Base-by-base conservation (phyloP, 257 asterid species). In the Solanum raphanifolium region DNA sequence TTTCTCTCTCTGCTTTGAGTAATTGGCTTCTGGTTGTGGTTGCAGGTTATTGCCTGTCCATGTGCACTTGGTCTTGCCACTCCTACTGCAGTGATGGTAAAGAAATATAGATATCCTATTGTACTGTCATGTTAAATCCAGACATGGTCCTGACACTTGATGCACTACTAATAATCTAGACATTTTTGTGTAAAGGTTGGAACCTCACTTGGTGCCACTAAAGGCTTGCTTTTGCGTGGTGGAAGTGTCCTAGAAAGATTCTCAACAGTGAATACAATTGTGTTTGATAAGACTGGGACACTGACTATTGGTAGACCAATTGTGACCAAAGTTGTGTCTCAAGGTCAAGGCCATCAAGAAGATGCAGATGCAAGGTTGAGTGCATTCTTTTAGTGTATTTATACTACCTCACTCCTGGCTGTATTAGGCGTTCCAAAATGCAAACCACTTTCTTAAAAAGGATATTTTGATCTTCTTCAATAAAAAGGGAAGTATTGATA, bases 31-130 rank as follows among this genome's bases (percentile, higher is more conserved):
- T 89, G 85, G 35, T 91, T 78, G 87, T 87, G 90, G 88, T 27
- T 91, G 90, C 92, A 97, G 99, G 99, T 97, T 90, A 94, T 97
- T 65, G 99, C 99, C 88, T 97, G 99, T 92, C 99, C 99, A 71
- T 97, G 99, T 93, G 99, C 99, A 83, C 99, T 97, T 89, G 99
- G 99, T 90, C 90, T 97, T 88, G 99, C 99, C 86, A 97, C 99
- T 83, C 99, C 99, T 82, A 97, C 99, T 72, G 99, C 99, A 73
- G 99, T 97, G 87, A 94, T 97, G 99, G 99, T 97, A 97, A 89
- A 85, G 86, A 82, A 55, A 48, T 39, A 13, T 82, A 9, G 27
- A 27, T 82, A 31, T 82, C 69, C 20, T 82, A n/a, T 48, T 46
- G 31, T 52, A 10, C 43, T 82, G 43, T 31, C 86, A 82, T 48